phyloP scores from a whole-genome alignment of 345 rosid genomes.

The Limnanthes douglasii region DNA sequence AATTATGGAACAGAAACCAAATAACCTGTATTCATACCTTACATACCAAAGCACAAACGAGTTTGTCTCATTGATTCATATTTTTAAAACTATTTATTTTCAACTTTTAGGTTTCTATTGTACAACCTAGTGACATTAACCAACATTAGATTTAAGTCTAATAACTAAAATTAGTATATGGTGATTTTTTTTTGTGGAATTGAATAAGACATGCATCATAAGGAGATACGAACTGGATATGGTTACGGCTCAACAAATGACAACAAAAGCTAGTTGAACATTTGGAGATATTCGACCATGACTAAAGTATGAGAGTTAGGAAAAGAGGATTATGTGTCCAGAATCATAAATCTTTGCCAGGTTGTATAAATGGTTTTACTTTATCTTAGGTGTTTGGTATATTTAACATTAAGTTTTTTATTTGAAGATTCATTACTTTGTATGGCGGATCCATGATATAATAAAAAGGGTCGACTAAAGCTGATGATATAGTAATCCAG shows the following conservation, averaged over 20 bases:
- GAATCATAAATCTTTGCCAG: constrained; percentile 33
- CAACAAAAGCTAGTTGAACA: constrained; percentile 20
- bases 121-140: too few relatives aligned
- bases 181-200: constrained; percentile 36
- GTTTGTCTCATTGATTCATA: too few relatives aligned
- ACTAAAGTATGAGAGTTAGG: constrained; percentile 18
- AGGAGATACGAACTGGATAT: constrained; percentile 39
- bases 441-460: constrained; percentile 37
- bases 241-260: constrained; percentile 17
- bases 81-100: too few relatives aligned
- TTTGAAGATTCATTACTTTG: neutral
- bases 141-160: too few relatives aligned
- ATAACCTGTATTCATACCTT: constrained; percentile 19
- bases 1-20: constrained; percentile 23
- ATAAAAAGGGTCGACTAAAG: too few relatives aligned
- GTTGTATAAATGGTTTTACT: constrained; percentile 5
- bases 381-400: too few relatives aligned
- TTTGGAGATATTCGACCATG: constrained; percentile 42
- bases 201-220: constrained; percentile 46
- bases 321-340: constrained; percentile 14
- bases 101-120: neutral
- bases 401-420: neutral
- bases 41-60: constrained; percentile 33
- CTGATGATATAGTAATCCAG: too few relatives aligned
- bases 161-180: too few relatives aligned